Conservation (phyloP, 2,329 filamentous ascomycete species). For the Furcasterigmium furcatum region DNA sequence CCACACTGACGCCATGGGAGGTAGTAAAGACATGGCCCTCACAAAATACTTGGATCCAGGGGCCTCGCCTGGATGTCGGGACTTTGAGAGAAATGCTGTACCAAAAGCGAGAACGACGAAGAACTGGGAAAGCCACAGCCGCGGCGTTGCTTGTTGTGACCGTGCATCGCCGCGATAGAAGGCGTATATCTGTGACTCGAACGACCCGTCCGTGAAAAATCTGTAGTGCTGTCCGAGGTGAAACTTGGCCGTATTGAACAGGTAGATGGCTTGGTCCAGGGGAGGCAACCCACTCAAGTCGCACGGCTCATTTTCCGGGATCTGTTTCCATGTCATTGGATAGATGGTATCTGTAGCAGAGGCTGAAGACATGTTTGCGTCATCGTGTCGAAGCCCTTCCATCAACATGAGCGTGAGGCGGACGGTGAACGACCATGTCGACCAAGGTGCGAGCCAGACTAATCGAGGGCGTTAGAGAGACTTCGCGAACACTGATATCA, state of each 20-base stretch:
- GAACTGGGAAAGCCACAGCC: conserved; percentile 22
- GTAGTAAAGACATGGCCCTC: conserved; percentile 30
- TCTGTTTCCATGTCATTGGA: conserved; percentile 15
- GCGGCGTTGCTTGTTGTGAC: conserved; percentile 13
- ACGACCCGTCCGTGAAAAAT: conserved; percentile 27
- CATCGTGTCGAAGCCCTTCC: conserved; percentile 22
- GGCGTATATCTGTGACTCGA: conserved; percentile 19
- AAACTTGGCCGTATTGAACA: conserved; percentile 31
- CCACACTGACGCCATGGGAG: conserved; percentile 26
- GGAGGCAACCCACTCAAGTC: conserved; percentile 29
- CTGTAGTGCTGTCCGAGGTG: conserved; percentile 31
- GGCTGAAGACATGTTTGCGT: conserved; percentile 12
- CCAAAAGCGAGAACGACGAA: conserved; percentile 18
- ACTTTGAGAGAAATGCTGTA: conserved; percentile 13
- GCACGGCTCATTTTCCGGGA: conserved; percentile 13
- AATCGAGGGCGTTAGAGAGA: background rate
- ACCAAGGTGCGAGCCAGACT: conserved; percentile 27
- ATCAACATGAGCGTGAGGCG: conserved; percentile 25
- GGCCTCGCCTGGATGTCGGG: conserved; percentile 11
- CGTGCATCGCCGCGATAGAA: conserved; percentile 18
- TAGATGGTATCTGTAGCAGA: conserved; percentile 25
- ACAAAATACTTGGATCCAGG: conserved; percentile 26
- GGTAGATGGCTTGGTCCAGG: conserved; percentile 25
- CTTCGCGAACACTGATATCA: background rate
- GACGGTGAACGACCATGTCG: conserved; percentile 28